These are phyloP conservation scores for Hansfordia pulvinata DNA, from an alignment of 2,329 filamentous ascomycete genomes.

Conservation along the genomic window DNA sequence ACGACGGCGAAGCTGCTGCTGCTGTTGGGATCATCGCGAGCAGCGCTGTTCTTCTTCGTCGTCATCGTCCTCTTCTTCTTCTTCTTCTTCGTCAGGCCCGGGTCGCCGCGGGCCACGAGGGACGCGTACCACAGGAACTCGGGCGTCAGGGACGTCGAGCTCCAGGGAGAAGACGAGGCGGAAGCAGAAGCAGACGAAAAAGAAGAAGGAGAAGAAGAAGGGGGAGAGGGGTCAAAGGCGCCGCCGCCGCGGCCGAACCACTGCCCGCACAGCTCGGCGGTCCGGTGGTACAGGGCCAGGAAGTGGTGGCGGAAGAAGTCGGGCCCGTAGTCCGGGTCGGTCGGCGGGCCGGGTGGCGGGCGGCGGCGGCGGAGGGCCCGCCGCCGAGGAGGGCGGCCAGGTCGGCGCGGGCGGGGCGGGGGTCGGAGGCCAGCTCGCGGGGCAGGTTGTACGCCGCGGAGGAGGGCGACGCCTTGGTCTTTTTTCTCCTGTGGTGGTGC, in stretches of 20 bases:
- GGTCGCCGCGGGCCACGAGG: slow-evolving; percentile 20
- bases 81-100: too few species aligned
- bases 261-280: slow-evolving; percentile 9
- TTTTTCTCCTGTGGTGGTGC: too few species aligned
- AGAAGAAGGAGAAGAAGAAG: too few species aligned
- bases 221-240: too few species aligned
- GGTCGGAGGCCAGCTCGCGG: slow-evolving; percentile 3
- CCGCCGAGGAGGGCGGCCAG: slow-evolving; percentile 7
- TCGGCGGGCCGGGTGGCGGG: too few species aligned
- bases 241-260: slow-evolving; percentile 15
- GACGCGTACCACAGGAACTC: slow-evolving; percentile 20
- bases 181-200: too few species aligned
- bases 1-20: too few species aligned
- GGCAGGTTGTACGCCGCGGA: neutral
- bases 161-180: slow-evolving; percentile 9
- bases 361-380: slow-evolving; percentile 6
- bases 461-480: slow-evolving; percentile 1
- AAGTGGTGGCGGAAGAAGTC: slow-evolving; percentile 12
- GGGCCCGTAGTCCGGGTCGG: slow-evolving; percentile 11
- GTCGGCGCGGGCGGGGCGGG: slow-evolving; percentile 11
- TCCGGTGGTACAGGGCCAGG: slow-evolving; percentile 11
- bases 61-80: too few species aligned
- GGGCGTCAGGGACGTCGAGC: slow-evolving; percentile 9
- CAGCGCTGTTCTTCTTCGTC: too few species aligned
- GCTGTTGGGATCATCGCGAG: too few species aligned